Base-by-base conservation (phyloP, 805 yeast genomes). In the Hanseniaspora occidentalis region DNA sequence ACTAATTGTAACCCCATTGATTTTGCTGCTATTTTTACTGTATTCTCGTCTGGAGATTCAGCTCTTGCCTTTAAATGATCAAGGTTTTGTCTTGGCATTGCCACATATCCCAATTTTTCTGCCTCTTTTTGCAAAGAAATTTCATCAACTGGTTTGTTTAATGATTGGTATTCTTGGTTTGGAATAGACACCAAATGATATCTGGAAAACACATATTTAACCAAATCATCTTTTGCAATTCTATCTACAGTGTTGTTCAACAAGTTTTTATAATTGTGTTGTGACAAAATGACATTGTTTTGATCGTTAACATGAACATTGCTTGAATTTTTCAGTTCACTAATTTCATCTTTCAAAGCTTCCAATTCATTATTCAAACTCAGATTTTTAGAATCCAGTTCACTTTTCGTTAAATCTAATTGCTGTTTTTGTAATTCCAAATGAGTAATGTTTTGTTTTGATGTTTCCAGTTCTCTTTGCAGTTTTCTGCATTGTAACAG, bases 401-500 rank as follows among this genome's bases (percentile, higher is more conserved):
- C 35, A 11, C 10, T 31, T 22, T 17, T 37, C 34, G 18, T 41
- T 41, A 19, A n/a, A 22, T 29, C 37, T 29, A 23, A 29, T n/a
- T 29, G 16, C 18, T 29, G 33, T 5, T 29, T 13, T 29, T 29
- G 33, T 16, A 14, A 29, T n/a, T 29, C 31, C 33, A 29, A 29
- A 14, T 14, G 13, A 4, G 16, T 13, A n/a, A 29, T 18, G 10
- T 29, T n/a, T 29, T 29, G 13, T 29, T 29, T 13, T 10, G 33
- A 64, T 46, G 59, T 61, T 40, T 67, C 67, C 53, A 73, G 77
- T 43, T 79, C 84, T 20, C 81, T 77, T 41, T 75, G 79, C 42
- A 82, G 64, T 45, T 79, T 68, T 48, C 88, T 71, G 50, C 86
- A 80, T 55, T 83, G 85, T 35, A 70, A 62, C 14, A 82, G 65